Conservation (phyloP, 371 early-diverging fungal species). For the Vavraia culicis region DNA sequence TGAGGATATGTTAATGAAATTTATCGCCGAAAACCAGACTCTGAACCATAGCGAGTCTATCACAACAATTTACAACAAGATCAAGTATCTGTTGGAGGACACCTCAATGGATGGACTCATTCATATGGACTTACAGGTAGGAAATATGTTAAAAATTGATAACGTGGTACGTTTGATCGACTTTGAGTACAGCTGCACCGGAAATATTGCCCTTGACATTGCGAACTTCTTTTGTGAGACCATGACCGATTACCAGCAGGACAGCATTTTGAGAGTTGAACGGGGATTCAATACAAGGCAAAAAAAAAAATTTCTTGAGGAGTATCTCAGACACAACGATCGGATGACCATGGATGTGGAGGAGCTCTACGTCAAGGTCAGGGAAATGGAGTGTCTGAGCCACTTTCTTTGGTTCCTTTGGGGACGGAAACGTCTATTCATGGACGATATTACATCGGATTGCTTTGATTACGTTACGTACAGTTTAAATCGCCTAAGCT, state of each 20-base stretch:
- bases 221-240: conserved; percentile 70
- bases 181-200: conserved; percentile 67
- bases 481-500: too few relatives aligned
- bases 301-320: conserved; percentile 2
- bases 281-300: not conserved
- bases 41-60: too few relatives aligned
- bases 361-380: not conserved
- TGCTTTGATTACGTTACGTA: too few relatives aligned
- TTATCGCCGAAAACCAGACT: too few relatives aligned
- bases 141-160: conserved; percentile 40
- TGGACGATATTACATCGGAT: too few relatives aligned
- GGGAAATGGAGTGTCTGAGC: not conserved
- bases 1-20: too few relatives aligned
- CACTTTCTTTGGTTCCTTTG: conserved; percentile 23
- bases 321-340: conserved; percentile 1
- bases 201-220: conserved; percentile 56
- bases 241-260: conserved; percentile 40
- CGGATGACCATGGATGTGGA: not conserved
- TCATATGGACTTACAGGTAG: conserved; percentile 19
- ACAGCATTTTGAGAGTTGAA: not conserved
- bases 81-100: not conserved
- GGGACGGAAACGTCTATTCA: not conserved
- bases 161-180: conserved; percentile 61
- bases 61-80: too few relatives aligned
- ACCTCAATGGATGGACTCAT: not conserved